Percentiles rank a stretch among this genome's conserved stretches.
These are phyloP conservation scores for Umbelopsis sp. DNA, from an alignment of 371 early-diverging fungal genomes.

Conservation along the genomic window DNA sequence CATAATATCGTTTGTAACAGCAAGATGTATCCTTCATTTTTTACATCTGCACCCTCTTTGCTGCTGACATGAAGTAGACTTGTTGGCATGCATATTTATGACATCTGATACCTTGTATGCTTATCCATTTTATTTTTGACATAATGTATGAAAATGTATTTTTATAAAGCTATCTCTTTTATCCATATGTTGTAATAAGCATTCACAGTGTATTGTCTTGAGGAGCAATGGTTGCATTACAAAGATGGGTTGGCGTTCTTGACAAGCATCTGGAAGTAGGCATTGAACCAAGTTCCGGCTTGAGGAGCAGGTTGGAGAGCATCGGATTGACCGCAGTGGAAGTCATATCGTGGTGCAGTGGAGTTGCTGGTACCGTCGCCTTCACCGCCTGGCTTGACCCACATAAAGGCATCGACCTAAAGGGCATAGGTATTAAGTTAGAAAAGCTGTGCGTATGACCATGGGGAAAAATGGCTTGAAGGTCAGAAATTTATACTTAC, in stretches of 20 bases:
- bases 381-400: conserved; percentile 45
- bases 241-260: conserved; percentile 41
- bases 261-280: conserved; percentile 32
- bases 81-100: neutral
- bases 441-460: no score
- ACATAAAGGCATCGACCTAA: conserved; percentile 38
- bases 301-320: conserved; percentile 30
- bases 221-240: neutral
- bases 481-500: neutral
- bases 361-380: conserved; percentile 38
- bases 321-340: conserved; percentile 23
- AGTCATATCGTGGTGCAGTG: conserved; percentile 24
- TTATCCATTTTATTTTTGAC: neutral
- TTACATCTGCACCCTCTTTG: no score
- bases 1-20: neutral
- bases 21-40: neutral
- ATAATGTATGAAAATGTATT: neutral
- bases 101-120: neutral
- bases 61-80: neutral
- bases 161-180: neutral
- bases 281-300: conserved; percentile 45
- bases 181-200: no score
- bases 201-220: neutral
- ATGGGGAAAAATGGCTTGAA: no score
- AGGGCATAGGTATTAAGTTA: no score